Base-by-base conservation (phyloP, 371 early-diverging fungal species). In the Basidiobolus meristosporus region DNA sequence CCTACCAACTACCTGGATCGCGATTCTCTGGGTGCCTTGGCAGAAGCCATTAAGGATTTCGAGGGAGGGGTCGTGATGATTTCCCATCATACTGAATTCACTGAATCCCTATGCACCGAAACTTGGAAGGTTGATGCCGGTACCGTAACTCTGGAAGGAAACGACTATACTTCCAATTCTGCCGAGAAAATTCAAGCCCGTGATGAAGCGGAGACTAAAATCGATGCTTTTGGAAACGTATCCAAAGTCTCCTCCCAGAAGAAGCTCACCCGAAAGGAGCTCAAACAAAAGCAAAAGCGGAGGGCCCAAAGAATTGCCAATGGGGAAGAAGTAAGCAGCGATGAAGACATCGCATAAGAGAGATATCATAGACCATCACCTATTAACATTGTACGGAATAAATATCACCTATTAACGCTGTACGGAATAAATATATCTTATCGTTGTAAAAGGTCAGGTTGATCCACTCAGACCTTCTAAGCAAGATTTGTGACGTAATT, bases 1-100 rank as follows among this genome's bases (percentile, higher is more conserved):
- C 87, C 87, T 47, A 87, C 84, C 57, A 81, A 81, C 51, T 81
- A 82, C 54, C 57, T 80, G 59, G 78, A 77, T 60, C 72, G 77
- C 43, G 77, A 78, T 46, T 74, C 73, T 29, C 68, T 82, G 26
- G 77, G 77, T 47, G 79, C 78, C 23, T 52, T 82, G 41, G 68
- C 70, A 17, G 58, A 58, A 38, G 77, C 76, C 23, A 58, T 82
- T 48, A 54, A 62, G 37, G 68, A 65, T 43, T 82, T 65, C 51
- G 70, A 73, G 42, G 83, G 83, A 38, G 77, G 71, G 54, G 77
- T 83, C 21, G 70, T 80, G 22, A 76, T 78, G 52, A 72, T 79
- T 48, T 72, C 77, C 42, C 80, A 82, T 62, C 73, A 78, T 57
- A 61, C 72, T 39, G 70, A 71, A 47, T 82, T 82, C 60, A 61